Percentiles rank a stretch among this genome's conserved stretches.
Conservation (phyloP, 2,329 filamentous ascomycete species). For the Calonectria ilicicola region DNA sequence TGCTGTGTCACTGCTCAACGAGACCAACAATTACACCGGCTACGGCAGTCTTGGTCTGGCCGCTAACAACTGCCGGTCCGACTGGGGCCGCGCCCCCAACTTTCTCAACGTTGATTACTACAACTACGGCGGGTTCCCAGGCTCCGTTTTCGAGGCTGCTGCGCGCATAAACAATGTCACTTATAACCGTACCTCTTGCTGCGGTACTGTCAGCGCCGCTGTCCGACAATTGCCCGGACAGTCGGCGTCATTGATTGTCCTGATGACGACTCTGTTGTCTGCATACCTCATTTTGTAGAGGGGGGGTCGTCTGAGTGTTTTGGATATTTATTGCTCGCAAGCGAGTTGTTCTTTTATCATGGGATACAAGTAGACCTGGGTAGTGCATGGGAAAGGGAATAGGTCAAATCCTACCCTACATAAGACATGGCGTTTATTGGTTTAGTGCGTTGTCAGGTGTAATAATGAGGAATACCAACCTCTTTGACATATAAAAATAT, state of each 20-base stretch:
- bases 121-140: constrained; percentile 73
- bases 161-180: constrained; percentile 78
- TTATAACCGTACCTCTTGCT: constrained; percentile 69
- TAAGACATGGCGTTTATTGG: constrained; percentile 13
- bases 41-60: constrained; percentile 74
- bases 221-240: constrained; percentile 30
- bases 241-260: constrained; percentile 31
- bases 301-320: neutral
- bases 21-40: constrained; percentile 77
- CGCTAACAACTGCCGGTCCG: constrained; percentile 69
- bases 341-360: constrained; percentile 31
- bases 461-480: neutral
- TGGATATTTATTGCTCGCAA: constrained; percentile 14
- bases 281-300: constrained; percentile 36
- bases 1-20: constrained; percentile 75
- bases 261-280: constrained; percentile 36
- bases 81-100: constrained; percentile 79
- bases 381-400: constrained; percentile 8
- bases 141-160: constrained; percentile 82
- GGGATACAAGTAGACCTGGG: constrained; percentile 24
- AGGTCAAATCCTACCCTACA: constrained; percentile 2
- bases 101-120: constrained; percentile 90
- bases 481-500: neutral
- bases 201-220: constrained; percentile 57
- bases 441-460: neutral